Evolutionary conservation across 225 moss, liverwort and hornwort genomes (phyloP).

Genomic region (Straminergon stramineum): DNA sequence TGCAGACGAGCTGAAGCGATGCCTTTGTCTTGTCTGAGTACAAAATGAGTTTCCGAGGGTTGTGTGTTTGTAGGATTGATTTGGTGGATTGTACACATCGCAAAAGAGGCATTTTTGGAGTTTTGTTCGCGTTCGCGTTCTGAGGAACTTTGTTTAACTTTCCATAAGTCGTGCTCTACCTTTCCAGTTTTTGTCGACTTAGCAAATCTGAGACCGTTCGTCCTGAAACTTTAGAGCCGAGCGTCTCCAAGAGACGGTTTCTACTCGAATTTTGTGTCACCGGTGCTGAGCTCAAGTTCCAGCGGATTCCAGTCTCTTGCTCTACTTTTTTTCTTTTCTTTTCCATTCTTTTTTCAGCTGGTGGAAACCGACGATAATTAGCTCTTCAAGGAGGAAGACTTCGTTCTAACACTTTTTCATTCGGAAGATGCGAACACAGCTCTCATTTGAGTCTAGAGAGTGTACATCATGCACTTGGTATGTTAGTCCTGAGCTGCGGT

Average conservation of each 20-base stretch:
- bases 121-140: not conserved
- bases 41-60: constrained; percentile 4
- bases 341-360: not conserved
- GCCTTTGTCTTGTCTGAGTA: not conserved
- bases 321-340: not conserved
- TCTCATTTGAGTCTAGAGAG: not conserved
- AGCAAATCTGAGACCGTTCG: not conserved
- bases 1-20: not conserved
- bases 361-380: not conserved
- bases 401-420: not conserved
- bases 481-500: not conserved
- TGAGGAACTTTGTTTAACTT: not conserved
- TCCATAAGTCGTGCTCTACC: not conserved
- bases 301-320: not conserved
- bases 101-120: not conserved
- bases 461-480: not conserved
- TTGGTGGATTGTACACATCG: not conserved
- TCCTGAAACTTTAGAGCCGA: not conserved
- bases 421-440: not conserved
- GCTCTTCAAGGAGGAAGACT: not conserved
- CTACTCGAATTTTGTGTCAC: not conserved
- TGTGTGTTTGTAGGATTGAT: not conserved
- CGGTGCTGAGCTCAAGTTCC: not conserved
- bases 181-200: not conserved
- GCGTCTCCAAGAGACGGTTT: not conserved